phyloP scores from a whole-genome alignment of 192 early-diverging fungal species.

The Umbelopsis ramanniana region DNA sequence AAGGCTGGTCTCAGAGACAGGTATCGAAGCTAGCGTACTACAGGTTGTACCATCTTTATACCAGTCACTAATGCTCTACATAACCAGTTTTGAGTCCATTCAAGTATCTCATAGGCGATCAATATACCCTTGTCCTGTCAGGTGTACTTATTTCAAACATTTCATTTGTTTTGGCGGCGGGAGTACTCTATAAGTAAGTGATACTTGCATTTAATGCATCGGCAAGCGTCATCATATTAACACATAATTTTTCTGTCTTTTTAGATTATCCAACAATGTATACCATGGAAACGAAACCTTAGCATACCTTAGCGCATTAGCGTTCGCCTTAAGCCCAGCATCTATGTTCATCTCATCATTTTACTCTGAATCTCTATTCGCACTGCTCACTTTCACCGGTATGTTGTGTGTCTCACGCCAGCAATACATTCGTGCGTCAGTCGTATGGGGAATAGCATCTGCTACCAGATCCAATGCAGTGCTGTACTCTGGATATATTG shows the following conservation, averaged over 20 bases:
- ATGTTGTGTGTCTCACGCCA: conserved; percentile 61
- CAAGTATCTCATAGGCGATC: conserved; percentile 35
- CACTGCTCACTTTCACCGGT: conserved; percentile 76
- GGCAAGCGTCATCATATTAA: neutral
- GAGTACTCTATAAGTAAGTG: conserved; percentile 68
- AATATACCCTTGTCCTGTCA: conserved; percentile 53
- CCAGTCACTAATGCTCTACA: neutral
- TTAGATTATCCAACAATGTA: conserved; percentile 26
- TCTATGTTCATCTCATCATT: conserved; percentile 87
- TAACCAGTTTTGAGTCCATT: conserved; percentile 60
- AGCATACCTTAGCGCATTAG: conserved; percentile 66
- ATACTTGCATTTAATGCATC: neutral
- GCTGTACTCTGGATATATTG: conserved; percentile 80
- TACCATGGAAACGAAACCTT: conserved; percentile 48
- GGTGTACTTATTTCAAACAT: conserved; percentile 79
- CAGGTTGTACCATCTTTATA: neutral
- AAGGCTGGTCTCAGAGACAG: conserved; percentile 52
- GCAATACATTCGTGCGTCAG: conserved; percentile 60
- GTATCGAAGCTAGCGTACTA: conserved; percentile 24
- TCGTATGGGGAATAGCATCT: conserved; percentile 63
- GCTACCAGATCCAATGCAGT: conserved; percentile 82
- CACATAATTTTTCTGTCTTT: neutral
- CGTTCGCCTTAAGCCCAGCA: conserved; percentile 78
- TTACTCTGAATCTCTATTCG: conserved; percentile 89
- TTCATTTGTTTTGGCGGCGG: conserved; percentile 74